Base-by-base conservation (phyloP, 139 green algal genomes). In the Chlorella sorokiniana region DNA sequence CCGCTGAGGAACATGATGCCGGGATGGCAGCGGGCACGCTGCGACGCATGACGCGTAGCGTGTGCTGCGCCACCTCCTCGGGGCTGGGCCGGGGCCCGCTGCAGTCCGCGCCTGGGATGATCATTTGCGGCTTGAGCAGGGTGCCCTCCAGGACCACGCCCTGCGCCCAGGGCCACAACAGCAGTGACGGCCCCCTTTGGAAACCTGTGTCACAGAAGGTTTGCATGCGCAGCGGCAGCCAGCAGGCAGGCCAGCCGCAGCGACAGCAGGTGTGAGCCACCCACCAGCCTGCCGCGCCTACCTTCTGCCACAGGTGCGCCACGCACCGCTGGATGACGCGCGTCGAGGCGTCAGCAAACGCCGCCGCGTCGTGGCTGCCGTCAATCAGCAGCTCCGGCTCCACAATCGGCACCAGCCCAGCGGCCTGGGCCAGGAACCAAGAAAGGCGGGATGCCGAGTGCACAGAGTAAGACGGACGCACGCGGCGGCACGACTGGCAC, bases 311-410 rank as follows among this genome's bases (percentile, higher is more conserved):
- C 51, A 98, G 86, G 45, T 84, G 71, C 4, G 78, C 87, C 3
- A 95, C 79, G 78, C 82, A 94, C 27, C 80, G 90, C 1, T 79
- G 81, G 69, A 92, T 85, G 38, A 91, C 86, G 0, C 69, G 81
- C 40, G 86, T 77, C 18, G 81, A 85, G 20, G 71, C 88, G 31
- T 45, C 80, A 0, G 82, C 85, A 79, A 84, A 92, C 18, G 61
- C 82, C 5, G 92, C 85, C 20, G 88, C 79, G 76, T 80, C 81
- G 88, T 98, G 95, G n/a, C 59, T 51, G 31, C 96, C 96, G 69
- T 99, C 96, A 31, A 95, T 96, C 31, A 99, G 82, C 40, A 99
- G 84, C 85, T 99, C 96, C 10, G 96, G 96, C 89, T 99, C 96
- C 38, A 99, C 96, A 59, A 99, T 96, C 1, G 96, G 96, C 10